Base-by-base conservation (phyloP, 805 yeast genomes). In the Metschnikowia borealis region DNA sequence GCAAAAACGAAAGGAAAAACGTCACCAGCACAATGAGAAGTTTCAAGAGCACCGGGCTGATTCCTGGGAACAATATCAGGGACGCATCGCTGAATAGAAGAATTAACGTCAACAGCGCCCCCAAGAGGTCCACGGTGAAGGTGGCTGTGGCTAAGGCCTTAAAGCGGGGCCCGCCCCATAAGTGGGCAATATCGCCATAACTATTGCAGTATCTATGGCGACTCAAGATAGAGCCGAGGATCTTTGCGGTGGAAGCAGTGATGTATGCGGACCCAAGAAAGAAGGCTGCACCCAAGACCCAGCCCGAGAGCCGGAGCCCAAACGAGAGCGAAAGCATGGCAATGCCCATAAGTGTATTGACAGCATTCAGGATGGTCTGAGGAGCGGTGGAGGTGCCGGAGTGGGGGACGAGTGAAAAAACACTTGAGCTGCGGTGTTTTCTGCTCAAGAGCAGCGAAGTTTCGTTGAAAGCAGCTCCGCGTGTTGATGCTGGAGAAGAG, bases 171-270 rank as follows among this genome's bases (percentile, higher is more conserved):
- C 96, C 96, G 62, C 85, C 89, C 0, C 91, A 87, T n/a, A 89
- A 87, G 59, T 81, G 84, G 3, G 95, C 96, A 44, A 90, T 74
- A 69, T 90, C 97, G 0, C 96, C 95, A 65, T 89, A 90, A 0
- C 96, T 87, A 75, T 85, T 83, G 47, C 89, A 69, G 0, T 94
- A 84, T 14, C 80, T 84, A 68, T 89, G 94, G 0, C 89, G 84
- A 54, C 85, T 89, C 77, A 89, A 77, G 56, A 96, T 83, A 52
- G 79, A 76, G 13, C 92, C 84, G 55, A 84, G 63, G 15, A 82
- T 59, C 36, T 76, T 69, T 1, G 87, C 87, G 0, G 87, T 79
- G 54, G 71, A 66, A 50, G 74, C 69, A 0, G 88, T 81, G 3
- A 72, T 58, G n/a, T 75, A 44, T 0, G 84, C 83, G 49, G 81